phyloP scores from a whole-genome alignment of 495 filamentous ascomycete genomes.

The Podospora pseudoanserina region DNA sequence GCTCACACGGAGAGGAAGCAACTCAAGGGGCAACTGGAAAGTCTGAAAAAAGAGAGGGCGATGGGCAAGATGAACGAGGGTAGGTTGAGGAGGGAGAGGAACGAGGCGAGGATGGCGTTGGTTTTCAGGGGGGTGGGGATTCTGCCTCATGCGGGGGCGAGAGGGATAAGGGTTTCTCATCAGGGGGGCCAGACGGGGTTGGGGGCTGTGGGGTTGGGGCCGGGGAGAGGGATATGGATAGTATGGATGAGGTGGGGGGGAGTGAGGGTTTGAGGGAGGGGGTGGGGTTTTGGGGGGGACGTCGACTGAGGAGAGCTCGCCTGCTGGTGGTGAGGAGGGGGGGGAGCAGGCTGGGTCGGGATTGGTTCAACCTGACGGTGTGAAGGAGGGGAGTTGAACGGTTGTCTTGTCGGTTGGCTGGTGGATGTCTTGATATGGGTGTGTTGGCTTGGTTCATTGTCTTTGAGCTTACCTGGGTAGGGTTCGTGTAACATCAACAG shows the following conservation, averaged over 20 bases:
- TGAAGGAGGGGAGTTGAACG: neutral
- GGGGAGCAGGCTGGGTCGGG: neutral
- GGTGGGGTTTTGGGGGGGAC: neutral
- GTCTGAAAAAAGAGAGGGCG: constrained; percentile 16
- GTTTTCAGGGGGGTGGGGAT: neutral
- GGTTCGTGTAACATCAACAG: neutral
- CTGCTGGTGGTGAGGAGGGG: neutral
- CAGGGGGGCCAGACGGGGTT: neutral
- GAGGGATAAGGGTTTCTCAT: neutral
- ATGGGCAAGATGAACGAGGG: constrained; percentile 14
- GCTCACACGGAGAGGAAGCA: constrained; percentile 19
- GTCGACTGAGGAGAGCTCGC: neutral
- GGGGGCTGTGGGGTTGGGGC: neutral
- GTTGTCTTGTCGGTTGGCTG: too few species aligned
- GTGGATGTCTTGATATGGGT: too few species aligned
- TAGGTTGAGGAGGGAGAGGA: constrained; percentile 28
- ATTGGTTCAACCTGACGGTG: neutral
- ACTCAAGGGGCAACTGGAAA: constrained; percentile 15
- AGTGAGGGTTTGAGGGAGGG: neutral
- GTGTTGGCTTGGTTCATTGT: neutral
- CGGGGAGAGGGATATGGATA: neutral
- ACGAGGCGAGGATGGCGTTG: constrained; percentile 21
- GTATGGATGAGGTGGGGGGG: neutral
- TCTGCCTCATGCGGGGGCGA: neutral
- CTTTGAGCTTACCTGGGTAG: neutral